Percentiles rank a stretch among this genome's conserved stretches.
Conservation (phyloP, 2,329 filamentous ascomycete genomes). For the Fusarium sp. region DNA sequence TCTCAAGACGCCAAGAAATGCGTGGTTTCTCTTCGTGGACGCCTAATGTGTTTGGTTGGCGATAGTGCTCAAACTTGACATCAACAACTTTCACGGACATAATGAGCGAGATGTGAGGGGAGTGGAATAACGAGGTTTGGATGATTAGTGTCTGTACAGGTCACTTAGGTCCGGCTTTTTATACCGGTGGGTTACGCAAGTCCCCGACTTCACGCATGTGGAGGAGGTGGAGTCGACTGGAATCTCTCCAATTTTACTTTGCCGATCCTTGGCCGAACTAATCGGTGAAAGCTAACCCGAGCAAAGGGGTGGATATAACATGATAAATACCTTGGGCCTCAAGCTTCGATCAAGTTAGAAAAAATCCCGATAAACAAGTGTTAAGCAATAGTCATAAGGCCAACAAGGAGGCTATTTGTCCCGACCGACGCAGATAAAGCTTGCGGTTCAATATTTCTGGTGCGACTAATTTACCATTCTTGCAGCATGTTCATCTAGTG, state of each 20-base stretch:
- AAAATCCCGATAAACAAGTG: too few relatives aligned
- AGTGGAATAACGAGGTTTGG: background rate
- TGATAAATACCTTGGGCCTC: too few relatives aligned
- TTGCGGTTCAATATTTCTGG: too few relatives aligned
- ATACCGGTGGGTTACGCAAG: background rate
- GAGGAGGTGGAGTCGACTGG: background rate
- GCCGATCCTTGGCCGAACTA: background rate
- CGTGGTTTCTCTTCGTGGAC: conserved; percentile 35
- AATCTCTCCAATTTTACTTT: background rate
- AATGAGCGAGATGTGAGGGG: background rate
- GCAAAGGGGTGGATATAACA: background rate
- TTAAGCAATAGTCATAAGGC: too few relatives aligned
- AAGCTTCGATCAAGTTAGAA: too few relatives aligned
- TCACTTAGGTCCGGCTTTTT: background rate
- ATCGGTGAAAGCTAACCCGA: background rate
- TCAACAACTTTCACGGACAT: conserved; percentile 33
- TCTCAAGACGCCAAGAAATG: conserved; percentile 37
- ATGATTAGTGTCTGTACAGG: background rate
- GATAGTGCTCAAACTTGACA: conserved; percentile 40
- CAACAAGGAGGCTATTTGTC: too few relatives aligned
- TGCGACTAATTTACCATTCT: too few relatives aligned
- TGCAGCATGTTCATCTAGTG: too few relatives aligned
- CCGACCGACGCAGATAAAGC: too few relatives aligned
- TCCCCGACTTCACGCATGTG: too few relatives aligned
- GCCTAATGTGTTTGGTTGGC: conserved; percentile 24